These are phyloP conservation scores for Lentinula edodes DNA, from an alignment of 768 basidiomycete genomes.

Conservation along the genomic window DNA sequence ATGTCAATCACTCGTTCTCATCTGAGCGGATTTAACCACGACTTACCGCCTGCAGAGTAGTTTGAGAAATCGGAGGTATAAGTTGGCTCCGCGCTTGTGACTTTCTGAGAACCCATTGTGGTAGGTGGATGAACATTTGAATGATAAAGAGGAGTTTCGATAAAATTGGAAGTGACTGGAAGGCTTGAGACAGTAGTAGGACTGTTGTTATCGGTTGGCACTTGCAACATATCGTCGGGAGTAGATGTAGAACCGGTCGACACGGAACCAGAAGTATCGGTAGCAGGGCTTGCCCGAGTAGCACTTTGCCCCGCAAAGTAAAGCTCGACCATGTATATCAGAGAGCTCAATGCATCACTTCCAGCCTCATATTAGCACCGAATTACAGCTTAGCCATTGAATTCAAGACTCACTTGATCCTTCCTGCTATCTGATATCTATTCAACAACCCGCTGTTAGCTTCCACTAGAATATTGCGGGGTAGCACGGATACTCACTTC, in stretches of 20 bases:
- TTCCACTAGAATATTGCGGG: not conserved
- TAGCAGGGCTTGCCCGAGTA: not conserved
- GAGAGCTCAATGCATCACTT: not conserved
- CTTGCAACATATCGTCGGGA: not conserved
- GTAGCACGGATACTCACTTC: not conserved
- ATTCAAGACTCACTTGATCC: not conserved
- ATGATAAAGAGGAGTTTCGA: not conserved
- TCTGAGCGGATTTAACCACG: not conserved
- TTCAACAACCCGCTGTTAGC: not conserved
- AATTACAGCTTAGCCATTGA: not conserved
- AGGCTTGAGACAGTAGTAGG: not conserved
- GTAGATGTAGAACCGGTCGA: not conserved
- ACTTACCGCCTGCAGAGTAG: not conserved
- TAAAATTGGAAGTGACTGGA: not conserved
- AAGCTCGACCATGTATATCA: not conserved
- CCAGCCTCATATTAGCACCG: not conserved
- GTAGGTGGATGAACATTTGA: not conserved
- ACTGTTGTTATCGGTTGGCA: not conserved
- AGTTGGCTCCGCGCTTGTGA: not conserved
- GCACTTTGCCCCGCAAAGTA: not conserved
- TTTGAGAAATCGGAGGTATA: not conserved
- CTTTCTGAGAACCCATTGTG: not conserved
- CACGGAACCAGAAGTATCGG: not conserved
- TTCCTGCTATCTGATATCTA: constrained; percentile 2
- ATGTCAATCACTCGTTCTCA: not conserved